Conservation (phyloP, 345 rosid genomes). For the Salix purpurea region DNA sequence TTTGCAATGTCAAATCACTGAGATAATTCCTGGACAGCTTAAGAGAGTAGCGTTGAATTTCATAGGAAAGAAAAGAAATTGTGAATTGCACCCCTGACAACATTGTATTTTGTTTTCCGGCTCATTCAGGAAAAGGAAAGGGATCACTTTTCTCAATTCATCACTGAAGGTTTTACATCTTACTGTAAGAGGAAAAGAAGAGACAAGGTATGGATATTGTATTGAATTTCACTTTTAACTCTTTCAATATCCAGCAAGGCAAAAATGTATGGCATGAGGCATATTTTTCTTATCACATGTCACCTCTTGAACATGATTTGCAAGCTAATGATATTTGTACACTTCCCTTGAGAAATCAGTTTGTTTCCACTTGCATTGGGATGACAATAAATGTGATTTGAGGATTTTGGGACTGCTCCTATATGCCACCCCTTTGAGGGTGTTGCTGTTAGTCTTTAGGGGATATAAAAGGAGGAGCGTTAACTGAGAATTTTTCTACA, state of each 20-base stretch:
- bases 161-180: constrained; percentile 88
- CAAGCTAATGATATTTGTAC: too few species aligned
- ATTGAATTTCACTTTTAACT: not conserved
- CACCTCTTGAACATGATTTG: not conserved
- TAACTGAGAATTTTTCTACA: not conserved
- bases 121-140: constrained; percentile 78
- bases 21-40: not conserved
- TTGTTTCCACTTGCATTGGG: too few species aligned
- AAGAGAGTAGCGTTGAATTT: not conserved
- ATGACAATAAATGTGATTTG: not conserved
- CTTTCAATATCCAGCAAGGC: not conserved
- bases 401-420: not conserved
- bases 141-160: constrained; percentile 96
- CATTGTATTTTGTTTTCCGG: not conserved
- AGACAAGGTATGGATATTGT: constrained; percentile 60
- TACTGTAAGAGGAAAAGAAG: constrained; percentile 96
- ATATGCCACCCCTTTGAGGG: not conserved
- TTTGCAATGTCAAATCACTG: not conserved
- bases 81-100: not conserved
- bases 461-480: not conserved
- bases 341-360: too few species aligned
- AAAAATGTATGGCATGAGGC: not conserved
- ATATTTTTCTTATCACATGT: not conserved
- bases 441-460: not conserved
- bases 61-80: not conserved